phyloP scores from a whole-genome alignment of 768 basidiomycete genomes.

The Boletus patriciae region DNA sequence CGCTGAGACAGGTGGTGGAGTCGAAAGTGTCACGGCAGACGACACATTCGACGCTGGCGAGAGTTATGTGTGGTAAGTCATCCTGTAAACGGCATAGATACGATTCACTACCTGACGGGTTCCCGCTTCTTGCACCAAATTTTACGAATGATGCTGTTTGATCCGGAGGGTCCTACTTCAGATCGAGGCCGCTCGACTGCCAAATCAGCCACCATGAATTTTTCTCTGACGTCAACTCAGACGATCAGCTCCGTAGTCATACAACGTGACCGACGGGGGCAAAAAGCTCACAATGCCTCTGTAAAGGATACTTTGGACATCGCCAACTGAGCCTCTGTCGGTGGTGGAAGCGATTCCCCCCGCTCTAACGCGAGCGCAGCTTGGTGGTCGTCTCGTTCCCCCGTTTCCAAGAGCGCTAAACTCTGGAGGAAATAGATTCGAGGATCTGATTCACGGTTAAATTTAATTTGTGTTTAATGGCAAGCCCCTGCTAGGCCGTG shows the following conservation, averaged over 20 bases:
- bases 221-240: constrained; percentile 1
- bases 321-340: constrained; percentile 21
- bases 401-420: constrained; percentile 15
- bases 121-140: not conserved
- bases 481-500: not conserved
- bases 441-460: constrained; percentile 6
- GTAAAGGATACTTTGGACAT: constrained; percentile 13
- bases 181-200: not conserved
- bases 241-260: not conserved
- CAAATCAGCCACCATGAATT: constrained; percentile 11
- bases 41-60: constrained; percentile 34
- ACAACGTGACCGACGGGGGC: not conserved
- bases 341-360: constrained; percentile 25
- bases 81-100: not conserved
- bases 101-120: not conserved
- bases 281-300: constrained; percentile 14
- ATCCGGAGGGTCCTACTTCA: not conserved
- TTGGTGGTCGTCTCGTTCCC: constrained; percentile 16
- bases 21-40: constrained; percentile 41
- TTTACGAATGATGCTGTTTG: not conserved
- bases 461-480: not conserved
- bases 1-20: constrained; percentile 27
- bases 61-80: not conserved
- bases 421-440: not conserved
- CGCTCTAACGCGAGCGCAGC: constrained; percentile 36